Evolutionary conservation across 169 alveolate genomes (phyloP).

Genomic region (Plasmodium falciparum): DNA sequence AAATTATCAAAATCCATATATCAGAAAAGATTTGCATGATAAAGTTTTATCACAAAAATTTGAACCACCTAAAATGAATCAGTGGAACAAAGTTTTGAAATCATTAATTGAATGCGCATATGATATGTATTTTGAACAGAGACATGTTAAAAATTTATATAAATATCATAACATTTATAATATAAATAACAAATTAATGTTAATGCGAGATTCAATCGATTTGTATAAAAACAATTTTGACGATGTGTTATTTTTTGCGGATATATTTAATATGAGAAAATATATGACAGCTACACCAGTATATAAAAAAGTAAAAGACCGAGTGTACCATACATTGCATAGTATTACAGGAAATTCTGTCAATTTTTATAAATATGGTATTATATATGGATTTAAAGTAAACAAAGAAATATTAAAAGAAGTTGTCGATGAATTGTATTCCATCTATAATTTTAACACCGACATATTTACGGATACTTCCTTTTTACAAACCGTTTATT

Average conservation of each 20-base stretch:
- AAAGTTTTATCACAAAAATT: conserved; percentile 5
- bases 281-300: background rate
- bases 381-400: conserved; percentile 38
- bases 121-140: conserved; percentile 45
- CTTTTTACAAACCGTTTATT: conserved; percentile 38
- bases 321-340: conserved; percentile 4
- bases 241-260: conserved; percentile 41
- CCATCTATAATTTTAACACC: conserved; percentile 18
- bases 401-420: conserved; percentile 18
- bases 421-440: conserved; percentile 12
- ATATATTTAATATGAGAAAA: conserved; percentile 37
- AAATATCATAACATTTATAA: conserved; percentile 12
- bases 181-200: conserved; percentile 40
- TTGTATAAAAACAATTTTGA: conserved; percentile 33
- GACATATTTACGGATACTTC: conserved; percentile 29
- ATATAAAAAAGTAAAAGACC: background rate
- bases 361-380: conserved; percentile 33
- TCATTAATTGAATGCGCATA: background rate
- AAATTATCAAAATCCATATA: conserved; percentile 23
- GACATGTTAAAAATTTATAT: conserved; percentile 25
- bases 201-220: conserved; percentile 54
- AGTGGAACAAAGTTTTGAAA: conserved; percentile 8
- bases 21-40: background rate
- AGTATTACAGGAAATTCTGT: conserved; percentile 20
- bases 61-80: conserved; percentile 12